A percentile compares a stretch with the other conserved stretches of the same genome.
Conservation (phyloP, 495 filamentous ascomycete genomes). For the Penicillium bialowiezense region DNA sequence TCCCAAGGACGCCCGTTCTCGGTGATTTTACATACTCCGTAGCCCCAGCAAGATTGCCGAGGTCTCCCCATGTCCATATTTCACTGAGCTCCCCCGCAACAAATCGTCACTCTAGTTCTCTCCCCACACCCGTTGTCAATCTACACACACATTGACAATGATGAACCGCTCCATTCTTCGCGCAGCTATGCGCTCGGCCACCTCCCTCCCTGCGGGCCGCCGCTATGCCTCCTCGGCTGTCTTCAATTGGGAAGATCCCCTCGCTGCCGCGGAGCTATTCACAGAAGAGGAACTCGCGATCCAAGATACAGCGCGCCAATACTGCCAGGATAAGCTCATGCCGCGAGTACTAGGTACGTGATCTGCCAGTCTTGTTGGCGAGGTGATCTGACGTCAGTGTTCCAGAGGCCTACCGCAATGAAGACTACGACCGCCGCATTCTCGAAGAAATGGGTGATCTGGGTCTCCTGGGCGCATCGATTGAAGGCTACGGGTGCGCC, state of each 20-base stretch:
- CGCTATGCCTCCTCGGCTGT: slow-evolving; percentile 52
- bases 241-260: slow-evolving; percentile 93
- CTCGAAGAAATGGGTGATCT: slow-evolving; percentile 95
- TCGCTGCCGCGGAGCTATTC: slow-evolving; percentile 66
- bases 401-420: slow-evolving; percentile 89
- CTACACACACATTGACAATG: slow-evolving; percentile 2
- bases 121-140: not conserved
- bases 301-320: slow-evolving; percentile 80
- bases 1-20: not conserved
- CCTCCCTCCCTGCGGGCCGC: slow-evolving; percentile 19
- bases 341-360: slow-evolving; percentile 83
- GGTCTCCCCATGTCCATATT: slow-evolving; percentile 27
- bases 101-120: slow-evolving; percentile 6
- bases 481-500: slow-evolving; percentile 92
- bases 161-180: slow-evolving; percentile 42
- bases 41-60: slow-evolving; percentile 24
- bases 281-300: slow-evolving; percentile 91
- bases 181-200: slow-evolving; percentile 33
- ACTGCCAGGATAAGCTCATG: slow-evolving; percentile 85
- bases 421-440: slow-evolving; percentile 86
- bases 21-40: slow-evolving; percentile 10
- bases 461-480: slow-evolving; percentile 85
- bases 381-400: not conserved
- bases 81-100: slow-evolving; percentile 29
- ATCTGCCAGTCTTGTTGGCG: not conserved